Conservation (phyloP, 306 rosid genomes). For the Prunus mira region DNA sequence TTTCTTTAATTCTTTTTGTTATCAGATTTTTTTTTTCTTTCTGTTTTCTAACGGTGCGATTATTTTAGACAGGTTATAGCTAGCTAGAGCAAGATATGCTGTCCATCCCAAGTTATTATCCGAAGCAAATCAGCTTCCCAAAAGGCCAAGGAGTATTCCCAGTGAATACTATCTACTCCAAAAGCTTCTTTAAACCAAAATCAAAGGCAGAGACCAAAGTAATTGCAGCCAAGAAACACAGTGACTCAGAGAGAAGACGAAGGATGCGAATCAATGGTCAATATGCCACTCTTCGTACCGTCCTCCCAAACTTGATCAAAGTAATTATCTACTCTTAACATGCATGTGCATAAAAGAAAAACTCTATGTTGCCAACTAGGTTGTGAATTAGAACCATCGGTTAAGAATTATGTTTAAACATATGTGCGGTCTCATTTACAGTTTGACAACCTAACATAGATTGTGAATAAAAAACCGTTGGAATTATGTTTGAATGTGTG, state of each 20-base stretch:
- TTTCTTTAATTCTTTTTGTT: not conserved
- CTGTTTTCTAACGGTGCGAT: not conserved
- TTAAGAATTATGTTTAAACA: no score
- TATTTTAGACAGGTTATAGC: not conserved
- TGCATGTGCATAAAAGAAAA: not conserved
- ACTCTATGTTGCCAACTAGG: not conserved
- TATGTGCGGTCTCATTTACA: no score
- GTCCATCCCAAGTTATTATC: slow-evolving; percentile 24
- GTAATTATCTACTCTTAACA: slow-evolving; percentile 30
- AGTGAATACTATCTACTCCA: slow-evolving; percentile 20
- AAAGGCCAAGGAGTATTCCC: slow-evolving; percentile 15
- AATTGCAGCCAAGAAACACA: slow-evolving; percentile 59
- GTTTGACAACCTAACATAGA: not conserved
- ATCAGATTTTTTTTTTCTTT: not conserved
- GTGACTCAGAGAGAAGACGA: slow-evolving; percentile 72
- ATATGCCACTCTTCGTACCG: slow-evolving; percentile 51
- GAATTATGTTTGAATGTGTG: not conserved
- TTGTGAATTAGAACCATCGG: no score
- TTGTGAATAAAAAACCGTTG: no score
- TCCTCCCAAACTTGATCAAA: slow-evolving; percentile 54
- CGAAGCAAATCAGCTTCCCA: not conserved
- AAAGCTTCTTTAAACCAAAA: slow-evolving; percentile 38
- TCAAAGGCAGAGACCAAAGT: slow-evolving; percentile 46
- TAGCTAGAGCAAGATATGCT: slow-evolving; percentile 38
- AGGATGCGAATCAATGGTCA: slow-evolving; percentile 68